A percentile compares a stretch with the other conserved stretches of the same genome.
These are phyloP conservation scores for Botryobasidium botryosum DNA, from an alignment of 768 basidiomycete genomes.

Conservation along the genomic window DNA sequence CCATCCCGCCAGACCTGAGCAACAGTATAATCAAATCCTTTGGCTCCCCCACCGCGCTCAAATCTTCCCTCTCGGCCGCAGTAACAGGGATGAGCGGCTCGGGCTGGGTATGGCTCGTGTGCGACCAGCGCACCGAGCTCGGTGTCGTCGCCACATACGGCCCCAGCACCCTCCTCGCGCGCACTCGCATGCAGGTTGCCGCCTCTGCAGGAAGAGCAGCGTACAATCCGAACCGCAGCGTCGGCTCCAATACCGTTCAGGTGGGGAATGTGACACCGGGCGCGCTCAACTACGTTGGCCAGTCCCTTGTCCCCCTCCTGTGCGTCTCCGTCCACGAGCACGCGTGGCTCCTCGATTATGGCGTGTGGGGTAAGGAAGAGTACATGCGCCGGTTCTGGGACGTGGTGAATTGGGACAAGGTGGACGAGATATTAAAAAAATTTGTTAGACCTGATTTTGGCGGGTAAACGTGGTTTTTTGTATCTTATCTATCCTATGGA, in stretches of 20 bases:
- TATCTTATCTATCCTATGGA: too few species aligned
- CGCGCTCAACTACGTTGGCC: constrained; percentile 23
- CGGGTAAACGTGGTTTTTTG: too few species aligned
- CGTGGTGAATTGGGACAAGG: constrained; percentile 60
- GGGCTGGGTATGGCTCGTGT: constrained; percentile 82
- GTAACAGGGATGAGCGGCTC: constrained; percentile 61
- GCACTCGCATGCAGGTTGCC: constrained; percentile 19
- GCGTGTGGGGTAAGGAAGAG: constrained; percentile 80
- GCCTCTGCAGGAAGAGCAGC: neutral
- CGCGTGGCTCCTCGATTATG: constrained; percentile 71
- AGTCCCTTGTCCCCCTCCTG: constrained; percentile 53
- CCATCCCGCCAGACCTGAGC: neutral
- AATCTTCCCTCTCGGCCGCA: constrained; percentile 59
- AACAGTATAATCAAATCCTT: too few species aligned
- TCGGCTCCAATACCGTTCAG: neutral
- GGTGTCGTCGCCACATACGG: constrained; percentile 79
- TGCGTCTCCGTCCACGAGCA: constrained; percentile 71
- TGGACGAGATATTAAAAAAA: constrained; percentile 21
- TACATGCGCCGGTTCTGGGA: constrained; percentile 76
- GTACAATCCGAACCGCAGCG: neutral
- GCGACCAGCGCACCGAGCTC: constrained; percentile 37
- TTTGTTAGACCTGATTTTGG: too few species aligned
- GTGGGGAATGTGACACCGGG: too few species aligned
- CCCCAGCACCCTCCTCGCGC: constrained; percentile 69
- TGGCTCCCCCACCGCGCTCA: constrained; percentile 47